Base-by-base conservation (phyloP, 768 basidiomycete genomes). In the Serpula lacrymans region DNA sequence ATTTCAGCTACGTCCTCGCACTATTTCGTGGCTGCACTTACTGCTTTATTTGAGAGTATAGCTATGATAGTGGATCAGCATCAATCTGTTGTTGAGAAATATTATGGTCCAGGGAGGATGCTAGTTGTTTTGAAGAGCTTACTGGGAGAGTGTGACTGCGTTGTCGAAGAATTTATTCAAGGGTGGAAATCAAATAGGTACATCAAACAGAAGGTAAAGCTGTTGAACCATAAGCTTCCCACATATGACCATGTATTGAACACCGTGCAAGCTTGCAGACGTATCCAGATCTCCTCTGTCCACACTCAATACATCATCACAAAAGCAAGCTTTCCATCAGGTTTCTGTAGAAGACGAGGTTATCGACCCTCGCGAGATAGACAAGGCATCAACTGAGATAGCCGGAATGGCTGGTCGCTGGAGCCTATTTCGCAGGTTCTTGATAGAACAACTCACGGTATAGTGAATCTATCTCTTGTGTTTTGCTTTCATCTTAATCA, bases 11-110 rank as follows among this genome's bases (percentile, higher is more conserved):
- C 92, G 7, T 95, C 93, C 0, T 86, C 95, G 0, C 64, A 92
- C 20, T 95, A 96, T 65, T 98, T 91, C 58, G 81, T 96, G 48
- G 83, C 90, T 3, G 77, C 84, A 9, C 67, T 99, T 40, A 97
- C 95, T 2, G 83, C 89, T 5, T 75, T 99, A 1, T 93, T 98
- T 50, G 96, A 99, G 65, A 87, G 84, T 41, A 85, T 99, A 37
- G 96, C 94, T 0, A 80, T 90, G 71, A 92, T 99, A 48, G 84
- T 99, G 16, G 92, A 95, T 53, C 96, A 99, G 55, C 96, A 99
- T 57, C 95, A 96, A 50, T 89, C 92, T 2, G 81, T 99, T 4
- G 94, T 99, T 1, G 95, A 97, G 57, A 98, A 96, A 64, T 98
- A 99, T 64, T 99, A 99, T 53, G 96, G 96, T 0, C 51, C 61